phyloP scores from a whole-genome alignment of 1,284 basidiomycete species.

The Hemileia vastatrix region DNA sequence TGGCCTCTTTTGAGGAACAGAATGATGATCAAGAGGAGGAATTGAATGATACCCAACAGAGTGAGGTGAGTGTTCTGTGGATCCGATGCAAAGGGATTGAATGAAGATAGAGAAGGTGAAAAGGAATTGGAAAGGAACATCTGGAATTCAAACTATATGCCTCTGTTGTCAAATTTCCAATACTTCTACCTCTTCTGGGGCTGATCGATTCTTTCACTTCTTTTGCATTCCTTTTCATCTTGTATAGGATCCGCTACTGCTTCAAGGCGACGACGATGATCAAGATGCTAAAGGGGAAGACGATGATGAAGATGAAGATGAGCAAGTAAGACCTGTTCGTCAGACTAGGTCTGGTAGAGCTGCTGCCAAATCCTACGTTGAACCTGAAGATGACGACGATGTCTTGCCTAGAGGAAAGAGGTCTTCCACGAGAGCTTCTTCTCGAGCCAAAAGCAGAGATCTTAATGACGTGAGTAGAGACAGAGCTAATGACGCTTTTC shows the following conservation, averaged over 20 bases:
- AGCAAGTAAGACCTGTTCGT: neutral
- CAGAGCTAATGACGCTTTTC: neutral
- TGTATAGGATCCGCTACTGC: neutral
- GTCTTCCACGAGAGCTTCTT: slow-evolving; percentile 27
- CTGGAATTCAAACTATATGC: too few relatives aligned
- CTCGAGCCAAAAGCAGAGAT: slow-evolving; percentile 23
- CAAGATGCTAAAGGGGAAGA: slow-evolving; percentile 12
- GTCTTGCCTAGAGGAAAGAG: slow-evolving; percentile 26
- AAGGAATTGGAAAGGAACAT: too few relatives aligned
- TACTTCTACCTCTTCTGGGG: too few relatives aligned
- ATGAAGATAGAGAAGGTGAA: too few relatives aligned
- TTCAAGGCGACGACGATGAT: slow-evolving; percentile 21
- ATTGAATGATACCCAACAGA: too few relatives aligned
- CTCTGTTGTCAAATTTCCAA: too few relatives aligned
- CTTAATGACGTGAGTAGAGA: slow-evolving; percentile 23
- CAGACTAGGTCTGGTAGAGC: neutral
- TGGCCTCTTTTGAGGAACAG: too few relatives aligned
- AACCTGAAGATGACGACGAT: slow-evolving; percentile 18
- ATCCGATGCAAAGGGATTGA: too few relatives aligned
- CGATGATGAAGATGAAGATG: neutral
- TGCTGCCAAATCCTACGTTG: slow-evolving; percentile 7
- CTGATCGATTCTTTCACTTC: too few relatives aligned
- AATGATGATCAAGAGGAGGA: too few relatives aligned
- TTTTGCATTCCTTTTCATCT: neutral
- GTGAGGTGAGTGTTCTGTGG: too few relatives aligned